A percentile compares a stretch with the other conserved stretches of the same genome.
These are phyloP conservation scores for Saturnispora bothae DNA, from an alignment of 805 yeast genomes.

Conservation along the genomic window DNA sequence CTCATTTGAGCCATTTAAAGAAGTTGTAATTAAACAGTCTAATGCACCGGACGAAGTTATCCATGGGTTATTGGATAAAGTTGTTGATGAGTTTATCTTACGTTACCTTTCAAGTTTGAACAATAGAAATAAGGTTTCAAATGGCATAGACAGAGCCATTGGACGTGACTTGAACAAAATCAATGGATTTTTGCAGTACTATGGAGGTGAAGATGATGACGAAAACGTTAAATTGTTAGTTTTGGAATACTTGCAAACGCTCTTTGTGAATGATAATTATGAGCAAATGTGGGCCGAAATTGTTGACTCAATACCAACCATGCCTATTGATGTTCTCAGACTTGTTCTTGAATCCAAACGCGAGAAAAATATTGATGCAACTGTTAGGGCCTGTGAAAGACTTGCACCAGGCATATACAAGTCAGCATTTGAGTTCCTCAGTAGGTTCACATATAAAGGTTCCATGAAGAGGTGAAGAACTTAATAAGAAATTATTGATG, in stretches of 20 bases:
- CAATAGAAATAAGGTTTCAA: constrained; percentile 19
- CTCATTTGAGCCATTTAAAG: constrained; percentile 22
- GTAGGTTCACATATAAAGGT: constrained; percentile 2
- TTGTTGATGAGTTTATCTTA: constrained; percentile 32
- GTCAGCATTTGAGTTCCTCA: constrained; percentile 4
- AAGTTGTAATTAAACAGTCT: constrained; percentile 16
- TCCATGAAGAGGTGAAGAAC: not conserved
- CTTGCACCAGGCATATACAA: not conserved
- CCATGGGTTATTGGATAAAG: constrained; percentile 23
- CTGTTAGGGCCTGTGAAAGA: constrained; percentile 1
- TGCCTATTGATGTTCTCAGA: constrained; percentile 55
- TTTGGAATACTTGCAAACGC: constrained; percentile 31
- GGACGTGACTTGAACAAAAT: constrained; percentile 52
- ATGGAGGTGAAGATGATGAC: constrained; percentile 27
- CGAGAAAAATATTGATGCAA: constrained; percentile 5
- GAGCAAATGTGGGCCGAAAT: constrained; percentile 9
- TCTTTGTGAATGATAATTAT: constrained; percentile 34
- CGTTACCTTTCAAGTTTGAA: constrained; percentile 23
- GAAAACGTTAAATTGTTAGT: constrained; percentile 31
- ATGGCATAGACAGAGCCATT: constrained; percentile 35
- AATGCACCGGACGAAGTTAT: constrained; percentile 17
- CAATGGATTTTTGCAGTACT: constrained; percentile 35
- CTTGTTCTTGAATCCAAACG: constrained; percentile 45
- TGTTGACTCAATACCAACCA: constrained; percentile 5
- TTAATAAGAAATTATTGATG: no score